Base-by-base conservation (phyloP, 148 eudicot species). In the Amaranthus palmeri region DNA sequence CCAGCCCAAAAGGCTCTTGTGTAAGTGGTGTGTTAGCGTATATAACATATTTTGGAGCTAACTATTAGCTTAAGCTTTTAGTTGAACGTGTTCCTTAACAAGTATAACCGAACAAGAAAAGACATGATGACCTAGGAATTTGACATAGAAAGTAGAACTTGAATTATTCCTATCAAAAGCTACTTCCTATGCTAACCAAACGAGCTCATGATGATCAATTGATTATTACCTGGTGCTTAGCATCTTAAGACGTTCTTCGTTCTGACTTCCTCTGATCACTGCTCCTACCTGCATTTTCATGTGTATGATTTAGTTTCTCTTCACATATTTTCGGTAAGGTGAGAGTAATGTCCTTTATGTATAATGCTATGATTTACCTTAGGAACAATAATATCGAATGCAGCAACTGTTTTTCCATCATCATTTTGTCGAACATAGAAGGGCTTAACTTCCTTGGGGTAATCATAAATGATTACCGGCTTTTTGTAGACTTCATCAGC, bases 391-490 rank as follows among this genome's bases (percentile, higher is more conserved):
- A 86, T 61, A 74, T 88, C 95, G 36, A 87, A 89, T 15, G 95
- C 71, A 69, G 95, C 90, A 72, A 84, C 93, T 70, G 95, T 91
- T 67, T 79, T 83, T 25, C 78, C 83, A 62, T 79, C 85, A 65
- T 74, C 77, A 7, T 85, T 72, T 51, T 84, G 72, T 13, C 97
- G 90, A 65, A 77, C 87, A 72, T 96, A 85, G 75, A 92, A 96
- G 12, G 97, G 96, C 81, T 86, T 88, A 10, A 84, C 81, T 69
- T 85, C 89, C 86, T 92, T 96, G 1, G 96, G 97, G 61, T 85
- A 80, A 45, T 76, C 86, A 82, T 87, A 83, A 69, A 96, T 76
- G 51, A 92, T 82, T 4, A 96, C 73, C 3, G 99, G 87, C 66
- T 61, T 84, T 74, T 81, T 90, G 84, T 82, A 90, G 69, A 87